Percentiles rank a stretch among this genome's conserved stretches.
These are phyloP conservation scores for Globisporangium nagaii DNA, from an alignment of 352 stramenopile species.

Conservation along the genomic window DNA sequence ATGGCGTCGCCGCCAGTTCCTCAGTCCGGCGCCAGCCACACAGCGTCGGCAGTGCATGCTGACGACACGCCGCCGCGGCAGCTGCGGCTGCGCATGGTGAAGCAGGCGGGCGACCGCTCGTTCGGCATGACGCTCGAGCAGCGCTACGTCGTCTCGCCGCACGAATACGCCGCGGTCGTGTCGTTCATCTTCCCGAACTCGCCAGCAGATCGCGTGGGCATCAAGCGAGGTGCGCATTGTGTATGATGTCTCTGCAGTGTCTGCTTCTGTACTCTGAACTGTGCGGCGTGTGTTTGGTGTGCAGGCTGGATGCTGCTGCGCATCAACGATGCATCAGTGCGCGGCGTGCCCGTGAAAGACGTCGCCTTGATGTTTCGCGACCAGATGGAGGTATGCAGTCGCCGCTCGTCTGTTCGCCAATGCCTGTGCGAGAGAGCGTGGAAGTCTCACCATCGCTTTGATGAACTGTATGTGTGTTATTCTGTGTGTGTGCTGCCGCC, in stretches of 20 bases:
- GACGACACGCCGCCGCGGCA: neutral
- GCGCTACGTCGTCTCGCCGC: constrained; percentile 6
- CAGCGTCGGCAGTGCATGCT: neutral
- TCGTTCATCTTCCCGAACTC: constrained; percentile 55
- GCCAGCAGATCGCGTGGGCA: constrained; percentile 42
- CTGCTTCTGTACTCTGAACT: no score
- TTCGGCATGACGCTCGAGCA: constrained; percentile 72
- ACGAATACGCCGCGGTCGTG: constrained; percentile 34
- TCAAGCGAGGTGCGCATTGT: constrained; percentile 39
- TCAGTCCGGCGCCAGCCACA: neutral
- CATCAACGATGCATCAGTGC: constrained; percentile 32
- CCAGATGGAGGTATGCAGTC: constrained; percentile 18
- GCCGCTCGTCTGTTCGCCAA: neutral
- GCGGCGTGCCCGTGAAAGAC: constrained; percentile 24
- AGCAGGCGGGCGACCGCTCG: constrained; percentile 38
- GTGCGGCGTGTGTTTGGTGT: no score
- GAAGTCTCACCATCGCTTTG: neutral
- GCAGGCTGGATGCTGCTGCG: constrained; percentile 38
- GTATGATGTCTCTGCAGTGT: no score
- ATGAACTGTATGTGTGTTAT: neutral
- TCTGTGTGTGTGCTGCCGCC: neutral
- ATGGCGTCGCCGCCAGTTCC: neutral
- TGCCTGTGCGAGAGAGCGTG: neutral
- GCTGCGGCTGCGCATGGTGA: constrained; percentile 34
- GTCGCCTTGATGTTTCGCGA: constrained; percentile 46